phyloP scores from a whole-genome alignment of 345 rosid genomes.

The Hypericum androsaemum region DNA sequence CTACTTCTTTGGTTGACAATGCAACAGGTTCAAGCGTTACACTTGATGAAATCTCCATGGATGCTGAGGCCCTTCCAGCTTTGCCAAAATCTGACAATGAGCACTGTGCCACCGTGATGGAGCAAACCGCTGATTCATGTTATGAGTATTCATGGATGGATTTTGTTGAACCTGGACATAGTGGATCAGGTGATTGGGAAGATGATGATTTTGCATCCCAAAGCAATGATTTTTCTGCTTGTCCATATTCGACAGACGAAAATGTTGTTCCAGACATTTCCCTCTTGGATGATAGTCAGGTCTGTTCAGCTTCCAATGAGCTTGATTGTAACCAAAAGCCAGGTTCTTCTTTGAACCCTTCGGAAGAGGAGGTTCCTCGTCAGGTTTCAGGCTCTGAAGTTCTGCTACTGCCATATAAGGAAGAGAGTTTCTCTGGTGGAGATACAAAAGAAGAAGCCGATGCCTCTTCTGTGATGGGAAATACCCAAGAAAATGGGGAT shows the following conservation, averaged over 20 bases:
- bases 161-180: constrained; percentile 31
- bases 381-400: constrained; percentile 56
- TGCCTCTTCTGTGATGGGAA: constrained; percentile 37
- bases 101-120: constrained; percentile 24
- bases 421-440: constrained; percentile 28
- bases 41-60: constrained; percentile 18
- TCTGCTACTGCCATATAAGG: constrained; percentile 68
- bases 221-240: constrained; percentile 20
- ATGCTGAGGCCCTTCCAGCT: constrained; percentile 22
- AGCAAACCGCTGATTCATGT: constrained; percentile 14
- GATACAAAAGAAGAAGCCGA: constrained; percentile 35
- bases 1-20: constrained; percentile 22
- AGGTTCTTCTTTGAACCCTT: constrained; percentile 40
- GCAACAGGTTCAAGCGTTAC: constrained; percentile 17
- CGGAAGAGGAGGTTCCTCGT: constrained; percentile 62
- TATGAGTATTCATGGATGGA: constrained; percentile 39
- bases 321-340: constrained; percentile 21
- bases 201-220: constrained; percentile 25
- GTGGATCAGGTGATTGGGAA: constrained; percentile 16
- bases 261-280: constrained; percentile 19
- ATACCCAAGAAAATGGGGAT: constrained; percentile 44
- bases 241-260: constrained; percentile 16
- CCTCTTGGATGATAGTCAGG: constrained; percentile 24
- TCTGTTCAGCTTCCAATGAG: constrained; percentile 19
- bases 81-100: constrained; percentile 20